Percentiles rank a stretch among this genome's conserved stretches.
Evolutionary conservation across 108 stramenopile genomes (phyloP).

Genomic region (Conticribra weissflogii): DNA sequence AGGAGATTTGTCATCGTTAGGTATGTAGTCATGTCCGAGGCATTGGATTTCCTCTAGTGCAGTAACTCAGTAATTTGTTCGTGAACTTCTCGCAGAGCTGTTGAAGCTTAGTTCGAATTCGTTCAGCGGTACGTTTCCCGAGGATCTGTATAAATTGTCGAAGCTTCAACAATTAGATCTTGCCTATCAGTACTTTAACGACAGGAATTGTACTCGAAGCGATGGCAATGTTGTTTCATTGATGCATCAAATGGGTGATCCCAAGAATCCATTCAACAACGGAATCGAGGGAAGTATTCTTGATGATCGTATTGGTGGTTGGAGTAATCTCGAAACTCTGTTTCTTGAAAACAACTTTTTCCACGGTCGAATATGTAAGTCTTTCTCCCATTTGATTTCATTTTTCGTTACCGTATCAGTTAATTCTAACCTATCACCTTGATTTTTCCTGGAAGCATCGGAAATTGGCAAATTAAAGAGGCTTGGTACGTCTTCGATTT

Average conservation of each 20-base stretch:
- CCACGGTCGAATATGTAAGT: background rate
- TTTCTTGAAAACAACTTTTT: background rate
- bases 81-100: no score
- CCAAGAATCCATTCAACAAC: background rate
- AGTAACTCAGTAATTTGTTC: background rate
- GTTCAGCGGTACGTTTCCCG: background rate
- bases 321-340: background rate
- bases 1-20: background rate
- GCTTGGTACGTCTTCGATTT: background rate
- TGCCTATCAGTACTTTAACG: background rate
- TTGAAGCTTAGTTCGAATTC: no score
- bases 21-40: background rate
- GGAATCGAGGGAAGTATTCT: conserved; percentile 2
- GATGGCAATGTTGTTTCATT: background rate
- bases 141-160: conserved; percentile 1
- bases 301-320: background rate
- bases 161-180: background rate
- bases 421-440: no score
- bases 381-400: no score
- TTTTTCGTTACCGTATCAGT: no score
- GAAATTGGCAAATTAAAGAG: background rate
- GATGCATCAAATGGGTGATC: background rate
- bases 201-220: conserved; percentile 3
- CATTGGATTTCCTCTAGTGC: background rate
- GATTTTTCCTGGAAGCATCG: no score